A percentile compares a stretch with the other conserved stretches of the same genome.
phyloP scores from a whole-genome alignment of 2,329 filamentous ascomycete species.

The Trichoderma simmonsii region DNA sequence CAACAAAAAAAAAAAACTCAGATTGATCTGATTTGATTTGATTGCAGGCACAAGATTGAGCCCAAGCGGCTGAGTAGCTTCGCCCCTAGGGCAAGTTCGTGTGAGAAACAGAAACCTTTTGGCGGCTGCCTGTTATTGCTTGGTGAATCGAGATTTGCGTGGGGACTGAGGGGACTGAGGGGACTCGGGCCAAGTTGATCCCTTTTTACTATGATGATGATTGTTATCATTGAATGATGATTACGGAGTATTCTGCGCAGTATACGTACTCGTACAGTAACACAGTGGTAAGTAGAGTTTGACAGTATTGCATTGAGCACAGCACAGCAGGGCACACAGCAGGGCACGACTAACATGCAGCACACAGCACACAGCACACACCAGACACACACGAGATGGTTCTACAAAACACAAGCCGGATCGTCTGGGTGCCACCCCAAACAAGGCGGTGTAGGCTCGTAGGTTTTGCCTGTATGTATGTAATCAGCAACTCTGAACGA shows the following conservation, averaged over 20 bases:
- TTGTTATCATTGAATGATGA: not conserved
- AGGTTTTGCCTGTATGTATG: not conserved
- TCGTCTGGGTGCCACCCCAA: not conserved
- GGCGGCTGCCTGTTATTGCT: not conserved
- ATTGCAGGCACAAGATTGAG: constrained; percentile 8
- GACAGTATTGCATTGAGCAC: too few species aligned
- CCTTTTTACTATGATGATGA: not conserved
- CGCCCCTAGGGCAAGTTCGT: not conserved
- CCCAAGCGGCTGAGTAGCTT: not conserved
- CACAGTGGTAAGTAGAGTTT: not conserved
- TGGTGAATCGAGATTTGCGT: not conserved
- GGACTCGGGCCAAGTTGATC: not conserved
- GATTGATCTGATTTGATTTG: not conserved
- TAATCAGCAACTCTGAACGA: not conserved
- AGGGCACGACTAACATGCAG: not conserved
- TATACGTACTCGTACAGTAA: too few species aligned
- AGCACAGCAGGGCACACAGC: too few species aligned
- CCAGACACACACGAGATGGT: not conserved
- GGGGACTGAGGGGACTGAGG: not conserved
- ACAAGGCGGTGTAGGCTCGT: constrained; percentile 4
- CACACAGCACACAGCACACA: not conserved
- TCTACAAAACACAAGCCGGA: not conserved
- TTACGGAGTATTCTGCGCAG: too few species aligned
- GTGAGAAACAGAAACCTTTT: not conserved
- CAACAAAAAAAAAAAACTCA: not conserved